A percentile compares a stretch with the other conserved stretches of the same genome.
Evolutionary conservation across 2,329 filamentous ascomycete genomes (phyloP).

Genomic region (Malbranchea cinnamomea): DNA sequence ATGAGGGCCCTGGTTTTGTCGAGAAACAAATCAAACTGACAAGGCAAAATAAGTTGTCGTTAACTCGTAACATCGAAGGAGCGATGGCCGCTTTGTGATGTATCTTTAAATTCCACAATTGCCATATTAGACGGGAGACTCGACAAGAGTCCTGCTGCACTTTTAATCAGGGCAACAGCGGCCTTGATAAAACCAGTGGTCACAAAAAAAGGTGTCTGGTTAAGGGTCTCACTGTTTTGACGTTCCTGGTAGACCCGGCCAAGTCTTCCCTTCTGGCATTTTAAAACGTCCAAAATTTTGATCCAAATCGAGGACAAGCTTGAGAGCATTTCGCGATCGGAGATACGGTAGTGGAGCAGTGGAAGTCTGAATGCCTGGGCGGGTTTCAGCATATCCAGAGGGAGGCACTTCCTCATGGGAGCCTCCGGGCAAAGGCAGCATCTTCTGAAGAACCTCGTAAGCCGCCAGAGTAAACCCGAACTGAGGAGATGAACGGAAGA

Average conservation of each 20-base stretch:
- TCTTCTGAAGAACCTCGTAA: conserved; percentile 77
- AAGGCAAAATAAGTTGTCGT: no score
- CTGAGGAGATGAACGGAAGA: conserved; percentile 86
- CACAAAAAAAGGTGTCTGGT: no score
- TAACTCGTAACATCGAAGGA: no score
- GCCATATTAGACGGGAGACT: no score
- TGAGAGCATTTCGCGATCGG: conserved; percentile 75
- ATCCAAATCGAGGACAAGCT: conserved; percentile 89
- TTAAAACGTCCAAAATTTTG: conserved; percentile 74
- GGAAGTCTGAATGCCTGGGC: conserved; percentile 48
- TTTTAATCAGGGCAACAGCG: no score
- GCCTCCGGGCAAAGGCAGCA: conserved; percentile 61
- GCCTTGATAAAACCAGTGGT: no score
- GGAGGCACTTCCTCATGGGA: conserved; percentile 38
- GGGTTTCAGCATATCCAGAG: conserved; percentile 47
- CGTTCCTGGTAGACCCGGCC: conserved; percentile 7
- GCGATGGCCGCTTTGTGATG: no score
- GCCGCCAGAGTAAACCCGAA: conserved; percentile 95
- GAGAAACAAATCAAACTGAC: no score
- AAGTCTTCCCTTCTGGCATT: conserved; percentile 30
- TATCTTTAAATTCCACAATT: no score
- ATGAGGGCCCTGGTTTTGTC: no score
- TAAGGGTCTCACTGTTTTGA: conserved; percentile 6
- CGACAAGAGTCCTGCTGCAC: no score
- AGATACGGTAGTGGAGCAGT: conserved; percentile 50